Percentiles rank a stretch among this genome's conserved stretches.
Conservation (phyloP, 192 early-diverging fungal genomes). For the Coemansia sp. region DNA sequence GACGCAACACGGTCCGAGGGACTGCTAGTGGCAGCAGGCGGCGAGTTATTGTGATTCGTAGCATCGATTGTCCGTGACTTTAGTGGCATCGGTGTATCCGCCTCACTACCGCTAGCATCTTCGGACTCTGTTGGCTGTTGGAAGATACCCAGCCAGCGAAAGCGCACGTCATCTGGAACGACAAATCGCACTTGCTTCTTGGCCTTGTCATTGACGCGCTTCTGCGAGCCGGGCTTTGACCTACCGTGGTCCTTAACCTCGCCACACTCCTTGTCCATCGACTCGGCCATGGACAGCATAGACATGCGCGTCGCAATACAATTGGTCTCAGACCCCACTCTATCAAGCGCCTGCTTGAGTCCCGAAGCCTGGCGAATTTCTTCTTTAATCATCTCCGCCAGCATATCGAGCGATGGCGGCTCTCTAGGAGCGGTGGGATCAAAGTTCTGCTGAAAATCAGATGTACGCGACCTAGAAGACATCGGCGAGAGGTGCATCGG, state of each 20-base stretch:
- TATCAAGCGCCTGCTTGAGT: conserved; percentile 50
- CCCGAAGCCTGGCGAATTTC: conserved; percentile 57
- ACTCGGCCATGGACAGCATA: conserved; percentile 17
- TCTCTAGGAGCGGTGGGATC: conserved; percentile 18
- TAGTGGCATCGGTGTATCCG: background rate
- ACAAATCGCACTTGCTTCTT: conserved; percentile 48
- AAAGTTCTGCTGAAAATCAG: too few relatives aligned
- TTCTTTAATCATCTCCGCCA: conserved; percentile 58
- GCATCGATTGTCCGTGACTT: background rate
- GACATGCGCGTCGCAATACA: conserved; percentile 39
- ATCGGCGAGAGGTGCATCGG: conserved; percentile 20
- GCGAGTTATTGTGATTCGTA: background rate
- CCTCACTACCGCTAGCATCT: conserved; percentile 1
- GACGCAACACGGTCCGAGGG: background rate
- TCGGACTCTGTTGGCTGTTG: conserved; percentile 44
- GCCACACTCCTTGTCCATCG: background rate
- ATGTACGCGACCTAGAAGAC: conserved; percentile 9
- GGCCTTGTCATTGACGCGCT: background rate
- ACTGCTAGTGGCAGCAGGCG: background rate
- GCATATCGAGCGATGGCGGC: conserved; percentile 47
- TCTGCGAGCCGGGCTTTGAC: background rate
- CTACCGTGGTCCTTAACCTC: background rate
- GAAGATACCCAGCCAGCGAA: conserved; percentile 58
- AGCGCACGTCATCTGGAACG: conserved; percentile 56
- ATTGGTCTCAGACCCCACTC: conserved; percentile 40